Evolutionary conservation across 129 eudicot genomes (phyloP), one percentile per base, ranked within the genome.

Genomic region (Arctium lappa): DNA sequence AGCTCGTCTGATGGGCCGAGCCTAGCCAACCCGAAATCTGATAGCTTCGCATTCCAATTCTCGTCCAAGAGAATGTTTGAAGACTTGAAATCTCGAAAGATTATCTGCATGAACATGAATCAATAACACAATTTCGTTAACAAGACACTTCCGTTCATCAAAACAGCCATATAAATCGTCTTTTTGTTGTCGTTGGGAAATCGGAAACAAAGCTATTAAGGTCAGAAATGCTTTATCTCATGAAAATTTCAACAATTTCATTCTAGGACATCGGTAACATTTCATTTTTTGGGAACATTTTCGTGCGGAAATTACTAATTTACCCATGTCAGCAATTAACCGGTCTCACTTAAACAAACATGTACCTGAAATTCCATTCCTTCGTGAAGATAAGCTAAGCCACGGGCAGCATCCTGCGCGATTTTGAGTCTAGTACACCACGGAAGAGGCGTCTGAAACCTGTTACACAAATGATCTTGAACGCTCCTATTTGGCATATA

Each of bases 11-110:
- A 78, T 11, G 98, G 98, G 39, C 98, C 98, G 0, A 91, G 92
- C 85, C 97, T 72, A n/a, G 98, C 98, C 77, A 93, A 69, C 44
- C 98, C 98, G 74, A 93, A 93, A 88, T 93, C 98, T 3, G 98
- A 93, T 33, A 91, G 88, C 86, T 93, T 93, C 2, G 98, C 98
- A 46, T 87, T 91, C 98, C 98, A 93, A 18, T 90, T 83, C n/a
- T 88, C 97, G 56, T 93, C 96, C 86, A 93, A 79, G 46, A 93
- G 93, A 87, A 93, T 93, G 79, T 93, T 93, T 6, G 98, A 93
- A 74, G 97, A 93, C 82, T 93, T 93, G 85, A 93, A 91, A 79
- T 93, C 98, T 83, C 98, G 83, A 50, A 93, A 93, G 86, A 93
- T 93, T 74, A 91, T 93, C 98, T 93, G 90, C 79, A 76, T 10